Base-by-base conservation (phyloP, 2,329 filamentous ascomycete genomes). In the Penicillium capsulatum region DNA sequence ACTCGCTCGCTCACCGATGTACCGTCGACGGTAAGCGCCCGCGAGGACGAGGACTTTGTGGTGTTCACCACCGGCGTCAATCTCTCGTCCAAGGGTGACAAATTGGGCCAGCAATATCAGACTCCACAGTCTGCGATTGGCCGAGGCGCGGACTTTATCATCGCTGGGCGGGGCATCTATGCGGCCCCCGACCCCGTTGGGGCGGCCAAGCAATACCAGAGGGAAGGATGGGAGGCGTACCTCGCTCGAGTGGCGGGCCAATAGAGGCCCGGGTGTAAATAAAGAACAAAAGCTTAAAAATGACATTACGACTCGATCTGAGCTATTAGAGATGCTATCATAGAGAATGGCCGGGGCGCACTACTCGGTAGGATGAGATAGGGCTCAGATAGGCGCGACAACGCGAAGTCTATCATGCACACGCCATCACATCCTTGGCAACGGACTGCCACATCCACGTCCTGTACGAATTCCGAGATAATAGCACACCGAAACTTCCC, bases 51-150 rank as follows among this genome's bases (percentile, higher is more conserved):
- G 50, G 69, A 72, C 45, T 72, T 72, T 45, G 65, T 72, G 3
- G 65, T 72, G 5, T 72, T 72, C 51, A 72, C 69, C 6, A 72
- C 69, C 0, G 69, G 69, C 5, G 67, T 72, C 34, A 72, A 72
- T 44, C 57, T 72, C 9, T 65, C 66, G 7, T 67, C 65, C 6
- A 70, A 68, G 52, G 69, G 69, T 2, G 69, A 72, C 51, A 64
- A 69, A 41, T 52, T 72, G 16, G 69, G 69, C 2, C 69, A 72
- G 54, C 69, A 72, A 53, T 72, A 72, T 43, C 68, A 72, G 54
- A 72, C 69, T 3, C 69, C 69, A 7, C 61, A 60, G 42, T 68
- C 65, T 26, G 69, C 69, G 1, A 59, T 72, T 48, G 65, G 55
- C 7, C 60, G 68, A 9, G 69, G 69, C 6, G 69, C 69, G 9